phyloP scores from a whole-genome alignment of 1,139 yeast genomes.

The Arxiozyma heterogenica region DNA sequence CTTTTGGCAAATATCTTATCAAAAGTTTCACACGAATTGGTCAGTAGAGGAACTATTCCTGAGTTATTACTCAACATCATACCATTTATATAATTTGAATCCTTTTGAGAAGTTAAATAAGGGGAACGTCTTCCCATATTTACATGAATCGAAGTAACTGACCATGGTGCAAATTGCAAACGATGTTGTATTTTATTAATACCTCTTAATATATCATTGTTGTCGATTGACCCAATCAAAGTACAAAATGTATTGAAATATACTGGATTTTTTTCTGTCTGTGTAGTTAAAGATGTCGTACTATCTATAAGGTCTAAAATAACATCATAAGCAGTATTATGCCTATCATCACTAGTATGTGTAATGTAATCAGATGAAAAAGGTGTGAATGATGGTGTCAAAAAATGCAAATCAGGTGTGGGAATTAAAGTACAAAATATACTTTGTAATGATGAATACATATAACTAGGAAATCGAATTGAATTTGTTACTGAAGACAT shows the following conservation, averaged over 20 bases:
- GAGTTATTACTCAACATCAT: slow-evolving; percentile 74
- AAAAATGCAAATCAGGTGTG: slow-evolving; percentile 80
- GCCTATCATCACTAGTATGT: slow-evolving; percentile 51
- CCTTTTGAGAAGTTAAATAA: slow-evolving; percentile 32
- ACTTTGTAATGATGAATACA: slow-evolving; percentile 80
- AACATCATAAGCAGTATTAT: slow-evolving; percentile 77
- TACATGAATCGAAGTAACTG: slow-evolving; percentile 69
- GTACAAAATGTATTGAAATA: slow-evolving; percentile 70
- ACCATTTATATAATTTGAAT: slow-evolving; percentile 45
- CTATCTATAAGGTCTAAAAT: slow-evolving; percentile 75
- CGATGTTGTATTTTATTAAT: slow-evolving; percentile 69
- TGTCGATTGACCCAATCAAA: slow-evolving; percentile 66
- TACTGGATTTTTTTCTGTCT: slow-evolving; percentile 41
- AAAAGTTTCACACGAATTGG: slow-evolving; percentile 63
- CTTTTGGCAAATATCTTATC: slow-evolving; percentile 70
- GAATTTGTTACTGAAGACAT: slow-evolving; percentile 83
- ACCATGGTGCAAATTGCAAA: slow-evolving; percentile 78
- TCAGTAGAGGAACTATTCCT: slow-evolving; percentile 55
- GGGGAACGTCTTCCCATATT: slow-evolving; percentile 73
- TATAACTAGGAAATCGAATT: slow-evolving; percentile 81
- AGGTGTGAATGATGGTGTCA: slow-evolving; percentile 83
- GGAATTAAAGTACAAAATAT: slow-evolving; percentile 79
- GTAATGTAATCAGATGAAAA: slow-evolving; percentile 57
- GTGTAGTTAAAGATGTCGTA: slow-evolving; percentile 59
- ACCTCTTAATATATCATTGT: slow-evolving; percentile 72